Conservation (phyloP, 441 rosid genomes). For the Populus hybrid region DNA sequence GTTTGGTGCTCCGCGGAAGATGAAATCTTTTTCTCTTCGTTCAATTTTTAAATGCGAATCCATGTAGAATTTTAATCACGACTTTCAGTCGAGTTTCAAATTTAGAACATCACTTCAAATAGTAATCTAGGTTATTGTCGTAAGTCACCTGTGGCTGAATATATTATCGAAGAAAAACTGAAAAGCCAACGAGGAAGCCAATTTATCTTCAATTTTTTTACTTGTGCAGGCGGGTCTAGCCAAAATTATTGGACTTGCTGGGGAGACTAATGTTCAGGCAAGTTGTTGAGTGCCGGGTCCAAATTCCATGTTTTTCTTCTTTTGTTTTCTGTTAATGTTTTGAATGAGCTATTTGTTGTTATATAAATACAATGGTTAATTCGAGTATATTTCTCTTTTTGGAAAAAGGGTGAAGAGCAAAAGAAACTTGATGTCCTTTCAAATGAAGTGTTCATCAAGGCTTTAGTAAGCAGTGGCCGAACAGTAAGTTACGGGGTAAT, state of each 20-base stretch:
- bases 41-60: neutral
- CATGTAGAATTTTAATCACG: neutral
- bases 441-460: constrained; percentile 89
- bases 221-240: constrained; percentile 91
- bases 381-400: neutral
- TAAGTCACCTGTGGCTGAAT: neutral
- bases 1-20: neutral
- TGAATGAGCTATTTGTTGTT: neutral
- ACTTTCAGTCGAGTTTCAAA: neutral
- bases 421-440: constrained; percentile 97
- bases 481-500: constrained; percentile 51
- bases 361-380: neutral
- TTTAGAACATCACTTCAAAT: too few species aligned
- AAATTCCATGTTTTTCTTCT: neutral
- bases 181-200: neutral
- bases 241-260: constrained; percentile 91
- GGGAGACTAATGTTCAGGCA: constrained; percentile 94
- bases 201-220: neutral
- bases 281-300: constrained; percentile 15
- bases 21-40: neutral
- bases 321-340: neutral
- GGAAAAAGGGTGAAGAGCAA: constrained; percentile 86
- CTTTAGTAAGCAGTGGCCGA: constrained; percentile 95
- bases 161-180: neutral
- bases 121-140: too few species aligned